Percentiles rank a stretch among this genome's conserved stretches.
phyloP scores from a whole-genome alignment of 139 green algal genomes.

The Chlamydomonas schloesseri region DNA sequence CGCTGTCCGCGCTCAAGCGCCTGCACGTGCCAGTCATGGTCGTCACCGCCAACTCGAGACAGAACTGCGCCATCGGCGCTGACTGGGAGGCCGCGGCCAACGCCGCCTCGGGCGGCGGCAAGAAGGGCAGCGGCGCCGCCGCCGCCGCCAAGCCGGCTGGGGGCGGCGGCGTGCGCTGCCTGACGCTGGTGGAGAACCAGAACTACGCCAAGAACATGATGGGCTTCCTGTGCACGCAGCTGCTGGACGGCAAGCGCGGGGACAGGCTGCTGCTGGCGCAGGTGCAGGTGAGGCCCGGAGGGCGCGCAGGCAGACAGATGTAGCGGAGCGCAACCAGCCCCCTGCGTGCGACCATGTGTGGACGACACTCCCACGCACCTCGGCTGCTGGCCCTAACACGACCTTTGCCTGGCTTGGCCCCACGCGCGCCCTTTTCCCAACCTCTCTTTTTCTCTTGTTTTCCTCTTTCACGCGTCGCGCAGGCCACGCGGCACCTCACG shows the following conservation, averaged over 20 bases:
- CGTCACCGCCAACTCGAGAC: slow-evolving; percentile 35
- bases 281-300: slow-evolving; percentile 14
- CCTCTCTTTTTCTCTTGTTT: too few species aligned
- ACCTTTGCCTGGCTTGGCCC: too few species aligned
- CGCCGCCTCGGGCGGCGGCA: neutral
- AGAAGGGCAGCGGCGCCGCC: neutral
- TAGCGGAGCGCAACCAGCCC: too few species aligned
- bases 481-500: slow-evolving; percentile 26
- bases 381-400: too few species aligned
- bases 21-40: slow-evolving; percentile 42
- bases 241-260: slow-evolving; percentile 40
- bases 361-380: too few species aligned
- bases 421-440: too few species aligned
- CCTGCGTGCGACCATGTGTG: too few species aligned
- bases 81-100: neutral
- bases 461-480: neutral
- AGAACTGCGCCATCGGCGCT: slow-evolving; percentile 5
- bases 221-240: slow-evolving; percentile 29
- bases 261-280: slow-evolving; percentile 52
- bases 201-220: slow-evolving; percentile 39
- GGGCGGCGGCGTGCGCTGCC: slow-evolving; percentile 2
- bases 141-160: neutral
- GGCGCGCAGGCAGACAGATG: neutral
- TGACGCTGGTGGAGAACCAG: slow-evolving; percentile 44
- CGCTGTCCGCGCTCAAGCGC: slow-evolving; percentile 46